A percentile compares a stretch with the other conserved stretches of the same genome.
phyloP scores from a whole-genome alignment of 805 yeast genomes.

The Candida schatavii region DNA sequence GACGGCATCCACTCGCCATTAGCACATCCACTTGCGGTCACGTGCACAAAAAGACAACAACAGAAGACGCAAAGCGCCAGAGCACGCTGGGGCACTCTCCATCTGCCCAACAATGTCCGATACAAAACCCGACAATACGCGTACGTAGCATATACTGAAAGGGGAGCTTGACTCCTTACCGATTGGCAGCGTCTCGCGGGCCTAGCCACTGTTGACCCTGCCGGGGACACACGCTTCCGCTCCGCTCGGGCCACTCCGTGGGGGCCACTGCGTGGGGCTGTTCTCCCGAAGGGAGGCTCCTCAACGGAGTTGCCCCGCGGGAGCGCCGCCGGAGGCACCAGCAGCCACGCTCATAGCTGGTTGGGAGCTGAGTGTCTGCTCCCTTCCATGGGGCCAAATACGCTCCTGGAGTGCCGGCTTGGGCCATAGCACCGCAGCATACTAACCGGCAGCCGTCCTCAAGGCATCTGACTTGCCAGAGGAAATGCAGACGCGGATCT shows the following conservation, averaged over 20 bases:
- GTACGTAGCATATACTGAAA: too few relatives aligned
- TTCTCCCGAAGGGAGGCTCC: too few relatives aligned
- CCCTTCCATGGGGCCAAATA: too few relatives aligned
- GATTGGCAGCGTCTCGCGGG: background rate
- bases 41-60: background rate
- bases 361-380: too few relatives aligned
- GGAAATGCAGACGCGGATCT: slow-evolving; percentile 50
- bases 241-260: background rate
- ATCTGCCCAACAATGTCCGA: background rate
- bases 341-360: too few relatives aligned
- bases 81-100: background rate
- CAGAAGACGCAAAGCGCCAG: background rate
- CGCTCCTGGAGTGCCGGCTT: too few relatives aligned
- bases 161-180: background rate
- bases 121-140: background rate
- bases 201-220: background rate
- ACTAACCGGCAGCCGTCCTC: slow-evolving; percentile 29
- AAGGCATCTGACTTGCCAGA: slow-evolving; percentile 47
- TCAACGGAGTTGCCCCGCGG: too few relatives aligned
- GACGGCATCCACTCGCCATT: too few relatives aligned
- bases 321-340: too few relatives aligned
- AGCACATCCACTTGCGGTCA: too few relatives aligned
- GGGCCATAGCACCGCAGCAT: too few relatives aligned
- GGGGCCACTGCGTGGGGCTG: background rate
- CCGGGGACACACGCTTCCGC: background rate